Evolutionary conservation across 2,329 filamentous ascomycete genomes (phyloP).

Genomic region (Dendrostoma leiphaemia): DNA sequence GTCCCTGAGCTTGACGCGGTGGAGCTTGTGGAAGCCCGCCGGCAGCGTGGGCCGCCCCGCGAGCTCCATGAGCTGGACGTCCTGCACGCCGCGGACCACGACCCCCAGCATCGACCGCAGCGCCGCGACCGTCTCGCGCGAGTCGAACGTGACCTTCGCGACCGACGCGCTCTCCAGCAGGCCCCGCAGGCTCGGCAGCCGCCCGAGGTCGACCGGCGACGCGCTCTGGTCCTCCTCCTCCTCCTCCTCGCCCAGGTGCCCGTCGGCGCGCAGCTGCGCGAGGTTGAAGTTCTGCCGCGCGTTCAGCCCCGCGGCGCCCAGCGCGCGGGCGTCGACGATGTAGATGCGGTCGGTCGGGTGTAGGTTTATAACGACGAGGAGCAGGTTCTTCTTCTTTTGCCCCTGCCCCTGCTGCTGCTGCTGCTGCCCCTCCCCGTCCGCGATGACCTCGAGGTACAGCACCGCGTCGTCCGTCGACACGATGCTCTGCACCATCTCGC

Average conservation of each 20-base stretch:
- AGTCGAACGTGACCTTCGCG: not conserved
- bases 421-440: too few species aligned
- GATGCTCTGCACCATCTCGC: constrained; percentile 2
- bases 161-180: not conserved
- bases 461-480: not conserved
- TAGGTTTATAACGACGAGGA: not conserved
- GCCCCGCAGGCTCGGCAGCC: not conserved
- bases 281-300: not conserved
- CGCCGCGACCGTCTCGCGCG: not conserved
- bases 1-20: not conserved
- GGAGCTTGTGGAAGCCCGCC: not conserved
- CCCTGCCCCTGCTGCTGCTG: too few species aligned
- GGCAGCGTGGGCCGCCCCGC: not conserved
- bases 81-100: not conserved
- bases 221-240: too few species aligned
- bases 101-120: not conserved
- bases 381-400: not conserved
- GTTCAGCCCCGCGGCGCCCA: not conserved
- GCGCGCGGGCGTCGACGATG: not conserved
- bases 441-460: not conserved
- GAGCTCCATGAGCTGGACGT: constrained; percentile 3
- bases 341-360: not conserved
- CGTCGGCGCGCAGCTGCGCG: not conserved
- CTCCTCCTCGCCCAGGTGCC: too few species aligned
- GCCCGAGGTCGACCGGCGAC: not conserved